A percentile compares a stretch with the other conserved stretches of the same genome.
Evolutionary conservation across 148 eudicot genomes (phyloP).

Genomic region (Gaultheria prostrata): DNA sequence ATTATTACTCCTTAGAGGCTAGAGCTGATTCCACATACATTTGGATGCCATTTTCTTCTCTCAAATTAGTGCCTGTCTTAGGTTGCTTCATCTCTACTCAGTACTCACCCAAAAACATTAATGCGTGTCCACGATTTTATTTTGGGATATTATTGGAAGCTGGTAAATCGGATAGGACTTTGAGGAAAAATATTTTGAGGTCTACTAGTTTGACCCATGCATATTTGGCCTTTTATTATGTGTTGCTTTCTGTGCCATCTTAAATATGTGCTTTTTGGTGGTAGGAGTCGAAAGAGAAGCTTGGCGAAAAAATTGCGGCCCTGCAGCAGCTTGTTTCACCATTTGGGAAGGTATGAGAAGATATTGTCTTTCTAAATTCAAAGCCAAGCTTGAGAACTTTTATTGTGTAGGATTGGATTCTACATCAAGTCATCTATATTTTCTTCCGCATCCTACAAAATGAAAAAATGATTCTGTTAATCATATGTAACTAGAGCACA

Average conservation of each 20-base stretch:
- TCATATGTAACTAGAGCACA: too few relatives aligned
- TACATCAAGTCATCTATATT: neutral
- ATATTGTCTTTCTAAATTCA: neutral
- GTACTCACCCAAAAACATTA: neutral
- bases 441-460: neutral
- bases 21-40: neutral
- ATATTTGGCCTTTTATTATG: neutral
- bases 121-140: neutral
- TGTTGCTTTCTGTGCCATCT: neutral
- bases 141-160: neutral
- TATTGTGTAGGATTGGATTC: neutral
- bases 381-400: neutral
- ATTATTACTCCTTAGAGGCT: neutral
- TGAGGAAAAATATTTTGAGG: neutral
- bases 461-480: neutral
- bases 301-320: constrained; percentile 69
- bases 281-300: constrained; percentile 81
- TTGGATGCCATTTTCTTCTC: neutral
- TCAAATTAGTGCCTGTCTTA: neutral
- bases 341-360: constrained; percentile 67
- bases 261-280: constrained; percentile 15
- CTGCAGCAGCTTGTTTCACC: constrained; percentile 94
- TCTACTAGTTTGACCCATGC: neutral
- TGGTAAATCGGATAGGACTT: neutral
- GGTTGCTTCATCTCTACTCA: neutral